Evolutionary conservation across 208 protist species (phyloP).

Genomic region (Phytomonas serpens): DNA sequence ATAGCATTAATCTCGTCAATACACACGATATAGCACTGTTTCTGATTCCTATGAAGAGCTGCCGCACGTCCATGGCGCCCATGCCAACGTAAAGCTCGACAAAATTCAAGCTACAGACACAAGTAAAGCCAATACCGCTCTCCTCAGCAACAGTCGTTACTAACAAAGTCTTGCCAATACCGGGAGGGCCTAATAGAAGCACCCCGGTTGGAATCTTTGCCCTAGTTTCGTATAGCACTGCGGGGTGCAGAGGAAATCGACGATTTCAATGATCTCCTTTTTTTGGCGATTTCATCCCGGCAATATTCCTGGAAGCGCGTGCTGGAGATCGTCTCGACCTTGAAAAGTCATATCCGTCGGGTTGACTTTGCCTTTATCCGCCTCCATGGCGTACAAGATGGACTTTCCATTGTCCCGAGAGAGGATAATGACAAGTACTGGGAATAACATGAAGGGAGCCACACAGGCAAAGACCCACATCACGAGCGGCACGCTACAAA

Average conservation of each 20-base stretch:
- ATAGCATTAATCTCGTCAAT: constrained; percentile 99
- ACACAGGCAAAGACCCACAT: constrained; percentile 72
- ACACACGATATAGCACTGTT: constrained; percentile 95
- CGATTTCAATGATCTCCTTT: constrained; percentile 95
- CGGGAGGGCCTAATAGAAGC: constrained; percentile 88
- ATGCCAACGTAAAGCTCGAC: constrained; percentile 96
- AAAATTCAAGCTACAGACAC: constrained; percentile 92
- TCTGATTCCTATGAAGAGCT: constrained; percentile 92
- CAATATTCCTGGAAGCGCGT: constrained; percentile 78
- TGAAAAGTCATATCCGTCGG: constrained; percentile 65
- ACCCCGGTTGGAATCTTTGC: constrained; percentile 82
- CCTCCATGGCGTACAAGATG: constrained; percentile 34
- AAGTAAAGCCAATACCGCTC: constrained; percentile 88
- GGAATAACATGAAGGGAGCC: constrained; percentile 77
- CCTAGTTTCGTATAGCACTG: constrained; percentile 67
- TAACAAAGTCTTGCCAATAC: constrained; percentile 93
- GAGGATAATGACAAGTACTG: constrained; percentile 69
- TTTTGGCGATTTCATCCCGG: constrained; percentile 95
- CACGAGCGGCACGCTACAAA: constrained; percentile 29
- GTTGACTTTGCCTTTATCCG: constrained; percentile 38
- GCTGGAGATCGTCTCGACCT: constrained; percentile 33
- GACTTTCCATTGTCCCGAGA: constrained; percentile 60
- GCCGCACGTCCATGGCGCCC: constrained; percentile 88
- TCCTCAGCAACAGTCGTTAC: constrained; percentile 91
- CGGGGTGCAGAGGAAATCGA: constrained; percentile 92